A percentile compares a stretch with the other conserved stretches of the same genome.
Conservation (phyloP, 139 green algal species). For the Auxenochlorella pyrenoidosa region DNA sequence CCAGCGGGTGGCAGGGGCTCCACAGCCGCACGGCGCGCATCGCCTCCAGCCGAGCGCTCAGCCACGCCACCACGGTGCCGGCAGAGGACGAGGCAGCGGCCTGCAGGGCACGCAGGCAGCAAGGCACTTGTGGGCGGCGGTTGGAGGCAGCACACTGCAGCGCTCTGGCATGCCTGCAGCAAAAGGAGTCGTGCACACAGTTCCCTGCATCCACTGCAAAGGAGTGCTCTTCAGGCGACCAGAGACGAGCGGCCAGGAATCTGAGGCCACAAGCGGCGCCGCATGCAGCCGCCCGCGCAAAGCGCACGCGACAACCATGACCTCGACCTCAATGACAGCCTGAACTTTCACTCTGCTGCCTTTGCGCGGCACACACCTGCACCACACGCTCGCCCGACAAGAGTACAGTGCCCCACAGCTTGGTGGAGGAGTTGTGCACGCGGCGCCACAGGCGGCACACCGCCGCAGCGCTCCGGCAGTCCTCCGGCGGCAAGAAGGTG, state of each 20-base stretch:
- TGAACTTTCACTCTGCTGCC: no score
- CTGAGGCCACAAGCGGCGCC: no score
- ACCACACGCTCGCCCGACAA: conserved; percentile 18
- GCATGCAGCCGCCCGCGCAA: no score
- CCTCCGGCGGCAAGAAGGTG: conserved; percentile 5
- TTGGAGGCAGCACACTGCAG: no score
- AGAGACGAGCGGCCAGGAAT: no score
- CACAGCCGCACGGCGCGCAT: conserved; percentile 31
- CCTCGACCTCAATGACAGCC: no score
- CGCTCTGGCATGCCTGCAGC: no score
- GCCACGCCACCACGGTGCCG: conserved; percentile 9
- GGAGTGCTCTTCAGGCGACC: no score
- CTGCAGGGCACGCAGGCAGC: background rate
- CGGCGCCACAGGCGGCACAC: conserved; percentile 29
- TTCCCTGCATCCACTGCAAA: no score
- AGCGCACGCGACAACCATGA: no score
- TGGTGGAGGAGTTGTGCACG: conserved; percentile 16
- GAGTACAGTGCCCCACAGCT: conserved; percentile 28
- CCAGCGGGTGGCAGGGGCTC: conserved; percentile 29
- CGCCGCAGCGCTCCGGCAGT: conserved; percentile 11
- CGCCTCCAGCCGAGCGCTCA: conserved; percentile 22
- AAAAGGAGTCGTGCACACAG: no score
- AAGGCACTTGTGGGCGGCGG: no score
- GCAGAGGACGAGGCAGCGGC: background rate
- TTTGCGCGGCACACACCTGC: background rate